Evolutionary conservation across 768 basidiomycete genomes (phyloP), one percentile per base, ranked within the genome.

Genomic region (Boletus reticuloceps): DNA sequence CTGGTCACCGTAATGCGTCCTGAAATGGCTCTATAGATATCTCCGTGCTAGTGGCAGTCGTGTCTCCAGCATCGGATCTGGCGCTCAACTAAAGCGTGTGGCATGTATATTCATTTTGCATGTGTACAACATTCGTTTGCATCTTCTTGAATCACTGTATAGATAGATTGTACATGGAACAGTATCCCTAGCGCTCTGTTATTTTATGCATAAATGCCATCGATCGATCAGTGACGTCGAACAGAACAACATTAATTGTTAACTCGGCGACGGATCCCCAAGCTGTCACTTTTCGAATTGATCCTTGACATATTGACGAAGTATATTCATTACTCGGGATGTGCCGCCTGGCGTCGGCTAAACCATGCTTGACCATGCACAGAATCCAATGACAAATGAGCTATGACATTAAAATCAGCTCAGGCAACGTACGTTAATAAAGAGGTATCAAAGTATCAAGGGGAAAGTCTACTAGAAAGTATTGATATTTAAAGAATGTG

Each of bases 1-100:
- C 22, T 51, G 6, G 0, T 10, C 1, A 16, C 2, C 14, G 20
- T 16, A 16, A 1, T 20, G 8, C 16, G 10, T 42, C 45, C 51
- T 64, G 42, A 68, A 8, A 13, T 19, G 47, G 11, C 5, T 7
- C 16, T 22, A 1, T 64, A 85, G 84, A 86, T 71, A 86, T 86
- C 49, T 83, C 84, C 2, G 85, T 86, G 13, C 66, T 86, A 34
- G 84, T 86, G 3, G 85, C 85, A 11, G 80, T 86, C 34, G 81
- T 86, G 45, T 82, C 82, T 19, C 80, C 82, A 13, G 72, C 77
- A 39, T 62, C 60, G 12, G 69, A 71, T 22, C 19, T 58, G 46
- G 60, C 22, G 37, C 34, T 55, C 14, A 67, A 63, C 41, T 65
- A 59, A 50, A 53, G 36, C 16, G 31, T 51, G n/a, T 67, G 19